These are phyloP conservation scores for Avena insularis DNA, from an alignment of 176 grass and related monocot species.

Conservation along the genomic window DNA sequence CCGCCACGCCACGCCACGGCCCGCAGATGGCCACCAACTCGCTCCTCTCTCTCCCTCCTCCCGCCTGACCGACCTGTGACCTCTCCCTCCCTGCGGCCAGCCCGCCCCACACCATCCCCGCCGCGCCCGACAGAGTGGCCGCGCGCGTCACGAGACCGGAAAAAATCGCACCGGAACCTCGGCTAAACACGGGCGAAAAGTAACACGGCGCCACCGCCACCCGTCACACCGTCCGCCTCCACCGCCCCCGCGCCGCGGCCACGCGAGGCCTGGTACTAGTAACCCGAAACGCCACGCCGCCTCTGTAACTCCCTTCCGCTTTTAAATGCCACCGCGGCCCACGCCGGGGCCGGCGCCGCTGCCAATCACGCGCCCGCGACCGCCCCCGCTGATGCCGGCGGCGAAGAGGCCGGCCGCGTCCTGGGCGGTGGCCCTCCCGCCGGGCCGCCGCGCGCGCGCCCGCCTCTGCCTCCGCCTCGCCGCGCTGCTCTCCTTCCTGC, in stretches of 20 bases:
- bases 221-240: neutral
- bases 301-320: neutral
- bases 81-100: neutral
- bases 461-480: constrained; percentile 80
- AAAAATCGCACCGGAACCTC: constrained; percentile 17
- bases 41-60: neutral
- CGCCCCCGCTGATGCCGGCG: constrained; percentile 51
- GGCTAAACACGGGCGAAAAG: neutral
- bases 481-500: constrained; percentile 60
- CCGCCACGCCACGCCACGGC: neutral
- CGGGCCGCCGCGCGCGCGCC: constrained; percentile 41
- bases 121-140: neutral
- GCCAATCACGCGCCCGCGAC: neutral
- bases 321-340: constrained; percentile 45
- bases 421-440: constrained; percentile 39
- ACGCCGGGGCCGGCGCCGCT: neutral
- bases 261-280: neutral
- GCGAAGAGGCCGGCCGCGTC: constrained; percentile 49
- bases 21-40: constrained; percentile 13
- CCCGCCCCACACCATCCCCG: neutral
- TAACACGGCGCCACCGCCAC: constrained; percentile 9
- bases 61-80: neutral
- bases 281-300: constrained; percentile 4
- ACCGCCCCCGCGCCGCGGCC: constrained; percentile 17
- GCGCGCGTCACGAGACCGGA: constrained; percentile 38